Conservation (phyloP, 129 eudicot species). For the Rutidosis leptorrhynchoides region DNA sequence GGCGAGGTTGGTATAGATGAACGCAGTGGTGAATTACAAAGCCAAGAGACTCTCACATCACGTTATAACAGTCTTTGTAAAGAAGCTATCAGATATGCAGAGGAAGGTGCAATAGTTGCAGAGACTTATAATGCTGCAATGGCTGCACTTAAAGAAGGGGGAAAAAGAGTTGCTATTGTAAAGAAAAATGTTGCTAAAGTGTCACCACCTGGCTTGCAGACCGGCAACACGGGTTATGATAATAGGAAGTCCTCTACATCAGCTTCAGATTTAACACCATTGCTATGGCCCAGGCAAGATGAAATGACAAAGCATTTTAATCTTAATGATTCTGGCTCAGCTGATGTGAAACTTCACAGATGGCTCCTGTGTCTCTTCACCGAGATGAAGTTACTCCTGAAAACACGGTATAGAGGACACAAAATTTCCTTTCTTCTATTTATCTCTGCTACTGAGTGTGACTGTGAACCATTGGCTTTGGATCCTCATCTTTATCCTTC, state of each 20-base stretch:
- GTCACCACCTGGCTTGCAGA: conserved; percentile 51
- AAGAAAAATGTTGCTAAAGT: conserved; percentile 53
- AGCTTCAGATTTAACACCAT: conserved; percentile 60
- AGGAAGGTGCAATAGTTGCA: conserved; percentile 62
- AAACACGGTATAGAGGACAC: conserved; percentile 68
- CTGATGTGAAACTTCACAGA: conserved; percentile 53
- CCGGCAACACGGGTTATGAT: conserved; percentile 47
- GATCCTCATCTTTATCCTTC: too few relatives aligned
- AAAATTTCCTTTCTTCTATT: too few relatives aligned
- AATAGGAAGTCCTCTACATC: conserved; percentile 39
- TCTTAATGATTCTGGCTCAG: conserved; percentile 58
- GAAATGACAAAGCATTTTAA: conserved; percentile 59
- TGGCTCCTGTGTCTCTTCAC: conserved; percentile 64
- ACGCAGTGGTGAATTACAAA: too few relatives aligned
- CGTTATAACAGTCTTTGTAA: too few relatives aligned
- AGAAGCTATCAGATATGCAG: conserved; percentile 71
- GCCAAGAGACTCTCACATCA: too few relatives aligned
- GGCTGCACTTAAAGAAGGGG: conserved; percentile 62
- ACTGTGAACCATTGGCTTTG: too few relatives aligned
- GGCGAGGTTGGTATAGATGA: conserved; percentile 44
- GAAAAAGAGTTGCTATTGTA: conserved; percentile 52
- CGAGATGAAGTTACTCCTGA: conserved; percentile 64
- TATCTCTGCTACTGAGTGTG: too few relatives aligned
- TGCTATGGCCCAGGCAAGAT: conserved; percentile 88
- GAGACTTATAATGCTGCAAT: conserved; percentile 60